Evolutionary conservation across 192 early-diverging fungal species (phyloP).

Genomic region (Coemansia sp.): DNA sequence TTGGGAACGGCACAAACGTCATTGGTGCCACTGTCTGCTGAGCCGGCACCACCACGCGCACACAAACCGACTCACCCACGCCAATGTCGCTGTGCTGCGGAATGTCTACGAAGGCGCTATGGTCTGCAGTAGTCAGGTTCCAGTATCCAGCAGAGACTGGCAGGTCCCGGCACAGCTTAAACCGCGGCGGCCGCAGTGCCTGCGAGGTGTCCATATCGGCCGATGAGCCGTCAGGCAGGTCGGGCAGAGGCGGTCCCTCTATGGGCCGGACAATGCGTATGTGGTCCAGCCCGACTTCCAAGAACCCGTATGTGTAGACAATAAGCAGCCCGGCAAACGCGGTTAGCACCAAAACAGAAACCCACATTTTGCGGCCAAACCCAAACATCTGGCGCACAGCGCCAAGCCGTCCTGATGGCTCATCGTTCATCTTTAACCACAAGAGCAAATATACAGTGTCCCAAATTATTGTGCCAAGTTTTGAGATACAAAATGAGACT

Average conservation of each 20-base stretch:
- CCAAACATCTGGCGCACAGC: conserved; percentile 2
- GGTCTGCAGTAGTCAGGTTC: background rate
- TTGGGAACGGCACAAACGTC: conserved; percentile 15
- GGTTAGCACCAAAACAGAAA: background rate
- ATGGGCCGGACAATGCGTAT: background rate
- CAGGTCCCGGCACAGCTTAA: conserved; percentile 8
- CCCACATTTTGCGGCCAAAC: background rate
- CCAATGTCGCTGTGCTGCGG: conserved; percentile 3
- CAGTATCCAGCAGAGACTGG: conserved; percentile 12
- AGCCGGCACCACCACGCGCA: conserved; percentile 43
- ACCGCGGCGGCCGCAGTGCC: background rate
- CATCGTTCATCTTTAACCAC: background rate
- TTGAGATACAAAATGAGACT: too few relatives aligned
- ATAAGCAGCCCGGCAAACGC: background rate
- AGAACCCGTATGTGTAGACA: background rate
- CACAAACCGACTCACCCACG: conserved; percentile 31
- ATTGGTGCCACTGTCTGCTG: background rate
- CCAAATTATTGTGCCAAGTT: too few relatives aligned
- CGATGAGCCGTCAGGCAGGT: background rate
- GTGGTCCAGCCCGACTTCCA: background rate
- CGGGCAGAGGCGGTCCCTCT: background rate
- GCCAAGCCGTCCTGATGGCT: background rate
- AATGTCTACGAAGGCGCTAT: conserved; percentile 10
- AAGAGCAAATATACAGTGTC: too few relatives aligned
- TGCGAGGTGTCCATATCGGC: background rate